A percentile compares a stretch with the other conserved stretches of the same genome.
Conservation (phyloP, 306 rosid species). For the Clitoria ternatea region DNA sequence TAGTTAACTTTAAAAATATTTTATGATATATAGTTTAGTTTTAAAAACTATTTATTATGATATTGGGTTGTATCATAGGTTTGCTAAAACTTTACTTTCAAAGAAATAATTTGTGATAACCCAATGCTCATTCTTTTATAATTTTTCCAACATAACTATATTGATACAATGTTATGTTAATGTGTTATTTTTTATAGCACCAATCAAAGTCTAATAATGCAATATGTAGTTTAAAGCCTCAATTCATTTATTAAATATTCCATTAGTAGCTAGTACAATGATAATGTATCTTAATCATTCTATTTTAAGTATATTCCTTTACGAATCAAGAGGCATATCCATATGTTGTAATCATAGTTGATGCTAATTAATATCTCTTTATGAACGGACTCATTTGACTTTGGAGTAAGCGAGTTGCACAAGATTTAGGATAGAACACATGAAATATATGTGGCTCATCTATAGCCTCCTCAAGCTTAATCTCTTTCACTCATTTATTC, state of each 20-base stretch:
- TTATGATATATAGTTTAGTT: too few species aligned
- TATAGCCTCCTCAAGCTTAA: slow-evolving; percentile 56
- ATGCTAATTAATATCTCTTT: slow-evolving; percentile 24
- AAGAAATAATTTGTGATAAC: too few species aligned
- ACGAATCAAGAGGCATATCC: not conserved
- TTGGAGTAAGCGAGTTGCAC: slow-evolving; percentile 60
- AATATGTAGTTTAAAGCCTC: not conserved
- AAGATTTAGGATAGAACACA: slow-evolving; percentile 49
- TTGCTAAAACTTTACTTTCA: too few species aligned
- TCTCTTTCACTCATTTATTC: slow-evolving; percentile 45
- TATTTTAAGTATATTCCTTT: not conserved
- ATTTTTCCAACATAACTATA: too few species aligned
- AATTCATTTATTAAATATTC: not conserved
- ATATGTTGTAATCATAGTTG: not conserved
- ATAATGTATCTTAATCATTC: not conserved
- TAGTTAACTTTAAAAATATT: too few species aligned
- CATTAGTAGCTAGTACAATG: not conserved
- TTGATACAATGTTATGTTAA: too few species aligned
- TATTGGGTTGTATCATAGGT: too few species aligned
- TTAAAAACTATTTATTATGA: too few species aligned
- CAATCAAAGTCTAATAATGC: too few species aligned
- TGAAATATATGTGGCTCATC: slow-evolving; percentile 56
- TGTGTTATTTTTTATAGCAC: too few species aligned
- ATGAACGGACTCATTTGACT: slow-evolving; percentile 59
- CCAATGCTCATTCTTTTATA: too few species aligned